Evolutionary conservation across 306 rosid species (phyloP).

Genomic region (apple (Malus domestica)): ASM211411v1 NC_041793.1:40569001-40569500

Average conservation of each 20-base stretch:
- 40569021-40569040: slow-evolving; percentile 57
- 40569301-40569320: not conserved
- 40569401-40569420: not conserved
- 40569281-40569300: slow-evolving; percentile 44
- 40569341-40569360: not conserved
- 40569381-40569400: not conserved
- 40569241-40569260: slow-evolving; percentile 78
- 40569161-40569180: slow-evolving; percentile 89
- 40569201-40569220: slow-evolving; percentile 87
- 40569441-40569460: not conserved
- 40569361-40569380: too few species aligned
- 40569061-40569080: slow-evolving; percentile 54
- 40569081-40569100: slow-evolving; percentile 55
- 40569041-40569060: slow-evolving; percentile 52
- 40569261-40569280: slow-evolving; percentile 79
- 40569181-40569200: slow-evolving; percentile 83
- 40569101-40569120: slow-evolving; percentile 55
- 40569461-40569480: not conserved
- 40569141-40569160: slow-evolving; percentile 87
- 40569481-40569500: not conserved
- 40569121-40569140: slow-evolving; percentile 72
- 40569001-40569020: slow-evolving; percentile 25
- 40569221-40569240: slow-evolving; percentile 87
- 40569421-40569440: not conserved
- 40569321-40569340: not conserved